Base-by-base conservation (phyloP, 2,329 filamentous ascomycete genomes). In the Xylariaceae sp. region DNA sequence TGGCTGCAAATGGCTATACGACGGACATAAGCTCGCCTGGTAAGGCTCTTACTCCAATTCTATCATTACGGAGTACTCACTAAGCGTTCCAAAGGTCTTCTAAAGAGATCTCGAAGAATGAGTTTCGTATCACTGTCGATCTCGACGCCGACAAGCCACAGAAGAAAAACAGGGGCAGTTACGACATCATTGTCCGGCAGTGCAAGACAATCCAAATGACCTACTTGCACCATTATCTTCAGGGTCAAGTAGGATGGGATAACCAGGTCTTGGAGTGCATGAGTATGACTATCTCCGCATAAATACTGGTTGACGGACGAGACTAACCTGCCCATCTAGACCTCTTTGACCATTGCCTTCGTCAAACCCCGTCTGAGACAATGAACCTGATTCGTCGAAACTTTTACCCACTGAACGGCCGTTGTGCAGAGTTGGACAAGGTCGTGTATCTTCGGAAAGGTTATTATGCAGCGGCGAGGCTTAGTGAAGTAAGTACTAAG, bases 11-110 rank as follows among this genome's bases (percentile, higher is more conserved):
- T 91, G 88, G 82, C 82, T 97, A 58, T 92, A 85, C 67, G 92
- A 97, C 75, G 90, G 90, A 34, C 87, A 88, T 68, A 90, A 88
- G 73, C 80, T 99, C 51, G 92, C 91, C 13, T 99, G 94, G 93
- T 89, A 77, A 68, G 77, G 73, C n/a, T 49, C 9, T 11, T 17
- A 2, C 2, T 45, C n/a, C 2, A 3, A 18, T 47, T 56, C 13
- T 23, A 35, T 7, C 2, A 6, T n/a, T 9, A 18, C 5, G 23
- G 23, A 30, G 23, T 4, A 53, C 8, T 53, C 51, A 39, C 62
- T 70, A 53, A 71, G 47, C 18, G 51, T 13, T 15, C 13, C 5
- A 1, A 49, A 74, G 71, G 73, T 78, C 75, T 9, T 75, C 74
- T 2, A 71, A 71, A 51, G 68, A 74, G 17, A 64, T 80, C 8